These are phyloP conservation scores for Lodderomyces parapsilosis DNA, from an alignment of 1,139 yeast species.

Conservation along the genomic window DNA sequence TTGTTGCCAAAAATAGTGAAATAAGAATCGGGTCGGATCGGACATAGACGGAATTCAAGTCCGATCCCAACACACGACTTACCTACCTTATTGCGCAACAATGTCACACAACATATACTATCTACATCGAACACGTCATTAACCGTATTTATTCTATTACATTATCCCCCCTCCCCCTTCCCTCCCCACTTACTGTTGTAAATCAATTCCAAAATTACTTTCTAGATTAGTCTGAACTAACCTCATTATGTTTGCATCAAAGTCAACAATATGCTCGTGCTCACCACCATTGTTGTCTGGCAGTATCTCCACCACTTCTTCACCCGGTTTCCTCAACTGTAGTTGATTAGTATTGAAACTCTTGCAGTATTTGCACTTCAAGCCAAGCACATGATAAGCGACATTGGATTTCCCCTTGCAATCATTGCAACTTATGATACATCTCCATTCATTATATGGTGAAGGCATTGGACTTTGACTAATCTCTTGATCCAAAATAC, in stretches of 20 bases:
- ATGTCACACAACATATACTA: not conserved
- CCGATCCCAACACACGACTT: too few species aligned
- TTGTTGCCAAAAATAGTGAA: too few species aligned
- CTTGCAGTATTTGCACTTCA: conserved; percentile 81
- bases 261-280: conserved; percentile 9
- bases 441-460: conserved; percentile 75
- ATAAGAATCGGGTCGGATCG: too few species aligned
- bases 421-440: conserved; percentile 81
- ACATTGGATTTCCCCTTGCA: conserved; percentile 82
- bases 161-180: not conserved
- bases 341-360: conserved; percentile 83
- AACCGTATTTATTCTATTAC: not conserved
- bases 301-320: conserved; percentile 33
- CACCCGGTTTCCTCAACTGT: conserved; percentile 59
- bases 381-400: conserved; percentile 78
- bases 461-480: conserved; percentile 73
- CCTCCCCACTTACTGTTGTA: conserved; percentile 6
- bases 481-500: conserved; percentile 83
- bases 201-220: conserved; percentile 38
- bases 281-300: conserved; percentile 7
- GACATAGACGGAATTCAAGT: too few species aligned
- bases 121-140: not conserved
- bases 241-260: conserved; percentile 25
- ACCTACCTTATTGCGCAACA: too few species aligned
- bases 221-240: conserved; percentile 37